phyloP scores from a whole-genome alignment of 345 rosid genomes.

The Eutrema yunnanense region DNA sequence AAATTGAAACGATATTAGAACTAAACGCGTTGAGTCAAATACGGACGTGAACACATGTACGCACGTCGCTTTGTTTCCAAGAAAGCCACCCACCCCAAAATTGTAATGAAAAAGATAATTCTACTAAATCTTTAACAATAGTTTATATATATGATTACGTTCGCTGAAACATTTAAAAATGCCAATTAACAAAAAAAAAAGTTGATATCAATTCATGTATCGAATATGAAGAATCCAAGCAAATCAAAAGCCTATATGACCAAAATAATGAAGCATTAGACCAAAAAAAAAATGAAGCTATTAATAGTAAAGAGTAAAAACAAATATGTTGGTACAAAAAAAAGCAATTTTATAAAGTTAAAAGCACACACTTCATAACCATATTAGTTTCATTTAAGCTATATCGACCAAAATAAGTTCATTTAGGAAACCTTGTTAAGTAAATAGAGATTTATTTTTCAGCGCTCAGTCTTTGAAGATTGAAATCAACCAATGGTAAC shows the following conservation, averaged over 20 bases:
- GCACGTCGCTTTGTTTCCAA: constrained; percentile 28
- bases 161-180: background rate
- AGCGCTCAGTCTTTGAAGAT: too few species aligned
- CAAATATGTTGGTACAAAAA: background rate
- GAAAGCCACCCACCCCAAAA: constrained; percentile 15
- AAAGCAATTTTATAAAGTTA: background rate
- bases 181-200: background rate
- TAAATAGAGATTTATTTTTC: too few species aligned
- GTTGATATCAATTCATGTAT: too few species aligned
- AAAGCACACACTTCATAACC: background rate
- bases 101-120: constrained; percentile 15
- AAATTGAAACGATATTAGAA: background rate
- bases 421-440: background rate
- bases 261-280: too few species aligned
- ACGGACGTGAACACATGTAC: constrained; percentile 18
- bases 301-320: background rate
- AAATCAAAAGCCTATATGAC: background rate
- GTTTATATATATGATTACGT: background rate
- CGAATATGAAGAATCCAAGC: background rate
- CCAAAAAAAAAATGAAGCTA: background rate
- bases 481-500: too few species aligned
- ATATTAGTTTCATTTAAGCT: background rate
- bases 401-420: background rate
- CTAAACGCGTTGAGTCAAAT: constrained; percentile 12
- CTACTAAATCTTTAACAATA: constrained; percentile 8